Base-by-base conservation (phyloP, 108 stramenopile species). In the Bacterosira constricta region DNA sequence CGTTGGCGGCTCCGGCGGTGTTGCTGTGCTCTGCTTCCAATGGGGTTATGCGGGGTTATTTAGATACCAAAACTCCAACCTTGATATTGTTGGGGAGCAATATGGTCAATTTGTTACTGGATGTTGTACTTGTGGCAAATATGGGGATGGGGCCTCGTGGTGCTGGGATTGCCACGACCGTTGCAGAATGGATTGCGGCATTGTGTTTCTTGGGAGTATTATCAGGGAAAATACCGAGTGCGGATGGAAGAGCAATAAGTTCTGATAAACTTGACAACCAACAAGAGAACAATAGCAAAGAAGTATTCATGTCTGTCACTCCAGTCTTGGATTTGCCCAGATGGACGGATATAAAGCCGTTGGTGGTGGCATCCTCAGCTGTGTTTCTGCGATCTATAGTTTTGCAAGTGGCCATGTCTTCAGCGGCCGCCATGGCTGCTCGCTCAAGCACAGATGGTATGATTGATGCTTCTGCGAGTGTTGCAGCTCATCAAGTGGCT, bases 401-500 rank as follows among this genome's bases (percentile, higher is more conserved):
- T 0, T 56, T 95, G 35, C 93, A 95, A 63, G 51, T 89, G 15
- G 77, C 88, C 21, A 55, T 92, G 64, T 89, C 89, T 9, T 79
- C 79, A 8, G 88, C 93, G 9, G 91, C 91, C 0, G 91, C 91
- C 6, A 74, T 95, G 77, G 90, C 91, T 12, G 89, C 89, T 44
- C 71, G 93, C 57, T 73, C 79, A 10, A 71, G 80, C 5, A 64
- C 68, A n/a, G 66, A 65, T 46, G 73, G 38, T 31, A 39, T 73
- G 23, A 52, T 47, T 35, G 86, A 65, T 10, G 89, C 89, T 11
- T 85, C 90, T 0, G 79, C 90, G 13, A 86, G 82, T 56, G 83
- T 94, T 31, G 86, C 86, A 12, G 93, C 90, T 23, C 93, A 91
- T 87, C 93, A 94, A 66, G 90, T 94, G 61, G 90, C 87, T 8